Percentiles rank a stretch among this genome's conserved stretches.
Evolutionary conservation across 2,329 filamentous ascomycete species (phyloP).

Genomic region (Aureobasidium sp.): DNA sequence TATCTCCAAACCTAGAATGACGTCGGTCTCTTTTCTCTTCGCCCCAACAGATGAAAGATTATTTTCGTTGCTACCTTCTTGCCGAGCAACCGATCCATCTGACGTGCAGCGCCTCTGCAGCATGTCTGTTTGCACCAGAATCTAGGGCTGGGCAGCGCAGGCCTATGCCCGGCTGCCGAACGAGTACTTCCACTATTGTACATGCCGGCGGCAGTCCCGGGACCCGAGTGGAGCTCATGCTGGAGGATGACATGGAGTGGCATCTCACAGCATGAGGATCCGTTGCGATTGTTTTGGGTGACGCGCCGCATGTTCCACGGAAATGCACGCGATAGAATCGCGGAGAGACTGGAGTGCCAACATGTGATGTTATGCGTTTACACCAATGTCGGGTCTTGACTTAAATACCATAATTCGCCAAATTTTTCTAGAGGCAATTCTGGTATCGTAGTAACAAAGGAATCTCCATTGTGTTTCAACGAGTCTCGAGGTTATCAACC

Average conservation of each 20-base stretch:
- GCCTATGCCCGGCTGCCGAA: background rate
- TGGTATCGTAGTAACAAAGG: background rate
- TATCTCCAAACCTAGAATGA: background rate
- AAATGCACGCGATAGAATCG: background rate
- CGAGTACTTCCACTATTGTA: background rate
- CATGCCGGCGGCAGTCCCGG: background rate
- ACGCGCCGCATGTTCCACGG: background rate
- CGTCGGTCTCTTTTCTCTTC: background rate
- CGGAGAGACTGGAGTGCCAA: background rate
- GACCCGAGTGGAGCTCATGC: background rate
- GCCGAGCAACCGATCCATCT: constrained; percentile 10
- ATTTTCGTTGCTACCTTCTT: constrained; percentile 3
- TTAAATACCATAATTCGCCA: background rate
- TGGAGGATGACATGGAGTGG: background rate
- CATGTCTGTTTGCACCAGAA: background rate
- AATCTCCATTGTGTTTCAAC: background rate
- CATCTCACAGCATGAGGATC: background rate
- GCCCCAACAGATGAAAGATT: constrained; percentile 5
- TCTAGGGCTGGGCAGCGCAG: background rate
- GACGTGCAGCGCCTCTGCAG: constrained; percentile 1
- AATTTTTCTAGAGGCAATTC: background rate
- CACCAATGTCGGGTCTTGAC: background rate
- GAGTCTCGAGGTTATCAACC: background rate
- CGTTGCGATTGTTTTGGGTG: background rate
- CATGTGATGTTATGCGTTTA: background rate